These are phyloP conservation scores for Colletotrichum plurivorum DNA, from an alignment of 2,329 filamentous ascomycete species.

Conservation along the genomic window DNA sequence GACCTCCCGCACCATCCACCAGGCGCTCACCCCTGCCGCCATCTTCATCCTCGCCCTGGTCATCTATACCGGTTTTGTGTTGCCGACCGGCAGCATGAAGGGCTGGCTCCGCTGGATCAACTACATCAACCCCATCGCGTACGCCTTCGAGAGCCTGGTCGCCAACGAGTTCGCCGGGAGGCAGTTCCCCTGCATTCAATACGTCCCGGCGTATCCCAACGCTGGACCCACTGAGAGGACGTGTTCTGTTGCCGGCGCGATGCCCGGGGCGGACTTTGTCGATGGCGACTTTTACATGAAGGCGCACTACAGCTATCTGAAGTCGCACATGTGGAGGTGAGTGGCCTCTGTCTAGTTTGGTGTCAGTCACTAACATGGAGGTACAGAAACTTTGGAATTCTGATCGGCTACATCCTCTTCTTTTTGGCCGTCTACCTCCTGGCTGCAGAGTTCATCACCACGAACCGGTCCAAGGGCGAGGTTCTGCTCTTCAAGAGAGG, in stretches of 20 bases:
- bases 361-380: constrained; percentile 45
- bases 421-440: constrained; percentile 68
- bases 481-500: constrained; percentile 70
- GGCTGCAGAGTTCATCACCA: constrained; percentile 66
- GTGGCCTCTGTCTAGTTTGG: constrained; percentile 58
- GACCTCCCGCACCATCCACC: constrained; percentile 63
- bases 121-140: constrained; percentile 80
- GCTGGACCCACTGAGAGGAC: constrained; percentile 48
- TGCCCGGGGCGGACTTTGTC: constrained; percentile 57
- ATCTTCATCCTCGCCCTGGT: constrained; percentile 66
- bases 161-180: constrained; percentile 74
- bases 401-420: constrained; percentile 67
- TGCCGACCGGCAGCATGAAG: constrained; percentile 57
- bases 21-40: constrained; percentile 67
- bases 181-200: constrained; percentile 58
- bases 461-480: constrained; percentile 61
- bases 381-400: constrained; percentile 68
- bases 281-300: constrained; percentile 60
- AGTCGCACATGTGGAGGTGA: constrained; percentile 54
- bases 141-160: constrained; percentile 80
- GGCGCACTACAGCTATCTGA: constrained; percentile 53
- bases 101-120: constrained; percentile 82
- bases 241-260: constrained; percentile 61
- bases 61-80: constrained; percentile 67
- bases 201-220: constrained; percentile 19